Conservation (phyloP, 179 eudicot genomes). For the Gypsophila paniculata region DNA sequence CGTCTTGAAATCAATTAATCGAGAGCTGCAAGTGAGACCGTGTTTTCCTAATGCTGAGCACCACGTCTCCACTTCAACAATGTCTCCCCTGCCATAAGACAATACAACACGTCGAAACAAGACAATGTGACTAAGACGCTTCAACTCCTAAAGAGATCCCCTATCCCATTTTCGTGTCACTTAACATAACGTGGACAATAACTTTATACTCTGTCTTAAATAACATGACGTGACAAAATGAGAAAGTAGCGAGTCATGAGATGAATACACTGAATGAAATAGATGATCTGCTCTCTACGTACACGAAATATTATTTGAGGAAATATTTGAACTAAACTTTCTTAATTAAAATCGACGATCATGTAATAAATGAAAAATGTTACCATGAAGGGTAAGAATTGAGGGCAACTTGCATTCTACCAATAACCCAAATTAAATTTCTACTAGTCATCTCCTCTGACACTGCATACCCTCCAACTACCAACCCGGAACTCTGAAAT, state of each 20-base stretch:
- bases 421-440: constrained; percentile 38
- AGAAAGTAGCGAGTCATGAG: no score
- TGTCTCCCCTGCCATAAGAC: constrained; percentile 31
- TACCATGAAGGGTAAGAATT: constrained; percentile 39
- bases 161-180: no score
- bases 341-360: neutral
- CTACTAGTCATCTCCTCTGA: constrained; percentile 33
- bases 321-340: no score
- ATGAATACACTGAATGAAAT: no score
- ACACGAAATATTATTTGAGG: no score
- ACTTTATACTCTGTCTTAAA: no score
- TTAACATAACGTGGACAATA: no score
- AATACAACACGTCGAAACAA: neutral
- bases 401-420: constrained; percentile 31
- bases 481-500: constrained; percentile 34
- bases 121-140: neutral
- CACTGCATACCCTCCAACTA: constrained; percentile 34
- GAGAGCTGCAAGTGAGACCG: constrained; percentile 32
- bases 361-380: neutral
- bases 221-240: no score
- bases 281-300: no score
- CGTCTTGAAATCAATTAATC: constrained; percentile 25
- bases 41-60: constrained; percentile 35
- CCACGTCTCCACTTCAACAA: constrained; percentile 36
- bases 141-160: no score